Percentiles rank a stretch among this genome's conserved stretches.
These are phyloP conservation scores for Hibiscus tridactylites DNA, from an alignment of 345 rosid species.

Conservation along the genomic window DNA sequence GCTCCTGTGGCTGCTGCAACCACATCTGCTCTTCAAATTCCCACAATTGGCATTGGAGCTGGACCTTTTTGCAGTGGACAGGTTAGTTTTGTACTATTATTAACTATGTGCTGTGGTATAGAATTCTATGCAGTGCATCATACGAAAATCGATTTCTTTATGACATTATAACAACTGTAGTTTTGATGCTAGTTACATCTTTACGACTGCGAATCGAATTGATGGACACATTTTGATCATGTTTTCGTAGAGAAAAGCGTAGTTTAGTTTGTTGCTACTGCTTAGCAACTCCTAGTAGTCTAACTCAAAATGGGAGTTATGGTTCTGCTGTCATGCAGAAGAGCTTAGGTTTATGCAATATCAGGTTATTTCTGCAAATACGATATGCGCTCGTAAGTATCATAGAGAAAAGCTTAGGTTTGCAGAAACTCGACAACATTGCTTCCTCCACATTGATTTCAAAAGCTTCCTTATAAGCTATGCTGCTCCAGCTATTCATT, in stretches of 20 bases:
- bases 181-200: too few relatives aligned
- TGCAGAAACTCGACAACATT: neutral
- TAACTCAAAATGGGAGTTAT: too few relatives aligned
- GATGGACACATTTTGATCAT: too few relatives aligned
- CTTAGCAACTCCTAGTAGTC: too few relatives aligned
- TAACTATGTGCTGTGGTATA: neutral
- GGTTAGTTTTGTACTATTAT: slow-evolving; percentile 25
- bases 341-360: neutral
- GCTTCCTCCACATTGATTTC: neutral
- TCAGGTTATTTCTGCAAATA: neutral
- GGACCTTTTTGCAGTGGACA: slow-evolving; percentile 96
- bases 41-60: slow-evolving; percentile 95
- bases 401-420: neutral
- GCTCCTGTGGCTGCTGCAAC: slow-evolving; percentile 91
- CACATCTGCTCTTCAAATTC: slow-evolving; percentile 75
- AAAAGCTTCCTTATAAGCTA: neutral
- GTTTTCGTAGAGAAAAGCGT: too few relatives aligned
- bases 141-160: neutral
- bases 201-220: too few relatives aligned
- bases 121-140: neutral
- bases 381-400: neutral
- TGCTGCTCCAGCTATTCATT: neutral
- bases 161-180: neutral
- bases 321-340: neutral
- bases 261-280: too few relatives aligned